Base-by-base conservation (phyloP, 352 stramenopile species). In the Pythium myriotylum region DNA sequence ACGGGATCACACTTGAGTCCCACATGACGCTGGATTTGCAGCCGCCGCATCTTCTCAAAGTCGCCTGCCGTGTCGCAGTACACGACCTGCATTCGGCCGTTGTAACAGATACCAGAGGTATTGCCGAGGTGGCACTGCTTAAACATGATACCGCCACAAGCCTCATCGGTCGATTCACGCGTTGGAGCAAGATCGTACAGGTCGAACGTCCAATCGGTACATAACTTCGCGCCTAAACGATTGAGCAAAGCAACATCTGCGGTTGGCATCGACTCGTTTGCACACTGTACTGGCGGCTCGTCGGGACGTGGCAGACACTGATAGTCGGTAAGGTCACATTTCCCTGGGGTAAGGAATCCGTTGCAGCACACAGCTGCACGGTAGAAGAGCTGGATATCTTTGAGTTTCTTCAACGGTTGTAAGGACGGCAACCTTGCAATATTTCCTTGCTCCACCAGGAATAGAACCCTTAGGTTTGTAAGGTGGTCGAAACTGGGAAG, bases 91-190 rank as follows among this genome's bases (percentile, higher is more conserved):
- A 71, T 71, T 3, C 63, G 46, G 0, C 22, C 27, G 17, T 59
- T 66, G 52, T 54, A 67, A 52, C 63, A 71, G 8, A 72, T 67
- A n/a, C 64, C 64, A 1, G 19, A 39, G 32, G 3, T 12, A 4
- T 32, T 45, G 2, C 33, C 37, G 0, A 63, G 3, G 1, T 35
- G 19, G 43, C 64, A 72, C 24, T 72, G 43, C 16, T 46, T 45
- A 20, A 51, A 72, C 33, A 55, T 20, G 8, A 71, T 46, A 13
- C 64, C 64, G 17, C 57, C 64, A 23, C 64, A 72, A 1, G n/a
- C 16, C 1, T 13, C 39, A 20, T 72, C 64, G 4, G 51, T 65
- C 8, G 53, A 59, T 3, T 52, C n/a, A 0, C 2, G 17, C 12
- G 57, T 54, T 4, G 58, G 51, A 4, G 22, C 57, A 8, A 3